These are phyloP conservation scores for Chloris gayana DNA, from an alignment of 176 grass and related monocot species.

Conservation along the genomic window DNA sequence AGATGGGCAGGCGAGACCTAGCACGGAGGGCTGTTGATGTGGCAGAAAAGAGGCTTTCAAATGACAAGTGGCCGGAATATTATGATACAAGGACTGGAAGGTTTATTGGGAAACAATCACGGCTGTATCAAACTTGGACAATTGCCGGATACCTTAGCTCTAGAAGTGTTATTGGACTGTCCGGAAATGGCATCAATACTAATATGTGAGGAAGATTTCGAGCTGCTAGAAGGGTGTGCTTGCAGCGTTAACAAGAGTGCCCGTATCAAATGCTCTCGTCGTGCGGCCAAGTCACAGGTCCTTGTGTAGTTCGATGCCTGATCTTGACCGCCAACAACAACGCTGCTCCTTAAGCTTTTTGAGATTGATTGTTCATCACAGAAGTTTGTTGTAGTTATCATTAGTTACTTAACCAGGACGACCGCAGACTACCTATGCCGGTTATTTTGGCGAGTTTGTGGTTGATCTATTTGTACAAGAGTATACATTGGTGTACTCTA, in stretches of 20 bases:
- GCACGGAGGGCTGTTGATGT: constrained; percentile 77
- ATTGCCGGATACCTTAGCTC: constrained; percentile 87
- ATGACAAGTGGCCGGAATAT: constrained; percentile 95
- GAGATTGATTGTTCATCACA: constrained; percentile 8
- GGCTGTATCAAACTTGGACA: constrained; percentile 91
- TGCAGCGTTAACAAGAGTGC: constrained; percentile 82
- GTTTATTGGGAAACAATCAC: constrained; percentile 90
- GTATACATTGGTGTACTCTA: constrained; percentile 33
- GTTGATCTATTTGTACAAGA: constrained; percentile 42
- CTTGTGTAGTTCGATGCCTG: constrained; percentile 59
- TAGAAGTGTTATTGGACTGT: constrained; percentile 82
- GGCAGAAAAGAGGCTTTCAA: constrained; percentile 79
- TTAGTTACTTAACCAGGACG: constrained; percentile 25
- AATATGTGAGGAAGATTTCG: constrained; percentile 90
- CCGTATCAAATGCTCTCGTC: constrained; percentile 85
- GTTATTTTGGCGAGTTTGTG: constrained; percentile 51
- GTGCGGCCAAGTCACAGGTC: constrained; percentile 80
- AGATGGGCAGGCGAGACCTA: constrained; percentile 88
- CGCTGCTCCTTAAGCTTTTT: constrained; percentile 7
- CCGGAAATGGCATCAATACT: constrained; percentile 77
- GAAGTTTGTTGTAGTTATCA: constrained; percentile 28
- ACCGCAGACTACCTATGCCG: constrained; percentile 28
- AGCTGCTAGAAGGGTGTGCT: constrained; percentile 90
- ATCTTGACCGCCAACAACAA: constrained; percentile 30
- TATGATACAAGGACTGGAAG: constrained; percentile 86